Conservation (phyloP, 2,329 filamentous ascomycete genomes). For the Apiospora marii region DNA sequence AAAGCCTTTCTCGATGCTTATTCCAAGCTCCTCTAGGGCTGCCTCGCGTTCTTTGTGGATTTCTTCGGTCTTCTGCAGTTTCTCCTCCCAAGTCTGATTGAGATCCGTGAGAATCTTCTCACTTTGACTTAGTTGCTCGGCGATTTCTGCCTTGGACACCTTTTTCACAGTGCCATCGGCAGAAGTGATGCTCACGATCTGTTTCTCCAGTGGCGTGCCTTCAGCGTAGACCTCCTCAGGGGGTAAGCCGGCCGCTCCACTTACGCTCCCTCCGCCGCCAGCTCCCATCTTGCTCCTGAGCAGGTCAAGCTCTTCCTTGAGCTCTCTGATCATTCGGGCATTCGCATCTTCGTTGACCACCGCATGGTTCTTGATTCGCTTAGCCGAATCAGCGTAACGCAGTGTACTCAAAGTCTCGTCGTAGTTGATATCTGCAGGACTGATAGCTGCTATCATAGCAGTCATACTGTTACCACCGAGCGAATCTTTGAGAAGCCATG, state of each 20-base stretch:
- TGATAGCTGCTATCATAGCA: conserved; percentile 99
- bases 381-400: conserved; percentile 95
- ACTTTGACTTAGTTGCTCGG: conserved; percentile 93
- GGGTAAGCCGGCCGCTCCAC: conserved; percentile 57
- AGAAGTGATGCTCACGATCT: conserved; percentile 93
- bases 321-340: conserved; percentile 96
- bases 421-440: conserved; percentile 98
- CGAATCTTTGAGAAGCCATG: conserved; percentile 96
- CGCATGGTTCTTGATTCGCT: conserved; percentile 99
- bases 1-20: conserved; percentile 98
- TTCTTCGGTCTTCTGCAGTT: conserved; percentile 90
- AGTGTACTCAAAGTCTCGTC: conserved; percentile 96
- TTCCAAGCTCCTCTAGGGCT: conserved; percentile 93
- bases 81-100: conserved; percentile 99
- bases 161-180: conserved; percentile 88
- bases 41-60: conserved; percentile 98
- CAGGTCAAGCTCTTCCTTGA: conserved; percentile 92
- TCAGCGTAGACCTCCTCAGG: conserved; percentile 88
- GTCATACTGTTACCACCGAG: conserved; percentile 99
- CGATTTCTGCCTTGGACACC: conserved; percentile 97
- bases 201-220: conserved; percentile 90
- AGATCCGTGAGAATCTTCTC: conserved; percentile 96
- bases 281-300: conserved; percentile 85
- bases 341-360: conserved; percentile 99
- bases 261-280: conserved; percentile 53